Percentiles rank a stretch among this genome's conserved stretches.
Conservation (phyloP, 306 rosid genomes). For the Cicer pinnatifidum region DNA sequence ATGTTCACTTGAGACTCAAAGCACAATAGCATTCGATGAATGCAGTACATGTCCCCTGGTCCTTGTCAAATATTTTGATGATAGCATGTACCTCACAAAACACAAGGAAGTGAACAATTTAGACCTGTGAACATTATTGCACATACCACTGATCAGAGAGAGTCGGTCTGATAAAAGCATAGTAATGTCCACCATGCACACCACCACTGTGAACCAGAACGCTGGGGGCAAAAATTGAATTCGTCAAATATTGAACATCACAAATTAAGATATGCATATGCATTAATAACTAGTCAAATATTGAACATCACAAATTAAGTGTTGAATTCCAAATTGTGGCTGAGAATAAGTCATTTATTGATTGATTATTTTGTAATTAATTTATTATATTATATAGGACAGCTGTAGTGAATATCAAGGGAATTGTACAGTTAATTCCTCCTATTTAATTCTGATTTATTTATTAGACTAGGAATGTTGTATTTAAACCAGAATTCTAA, state of each 20-base stretch:
- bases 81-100: constrained; percentile 29
- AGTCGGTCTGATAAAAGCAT: constrained; percentile 97
- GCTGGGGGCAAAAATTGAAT: constrained; percentile 53
- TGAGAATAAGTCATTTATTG: too few species aligned
- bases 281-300: constrained; percentile 36
- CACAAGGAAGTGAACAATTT: constrained; percentile 23
- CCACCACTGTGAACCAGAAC: constrained; percentile 99
- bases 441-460: too few species aligned
- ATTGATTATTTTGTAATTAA: too few species aligned
- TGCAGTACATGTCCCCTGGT: constrained; percentile 8
- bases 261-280: constrained; percentile 2
- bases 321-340: too few species aligned
- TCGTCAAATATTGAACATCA: constrained; percentile 37
- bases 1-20: constrained; percentile 31
- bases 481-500: too few species aligned
- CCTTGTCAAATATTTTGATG: constrained; percentile 26
- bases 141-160: constrained; percentile 91
- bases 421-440: too few species aligned
- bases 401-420: too few species aligned
- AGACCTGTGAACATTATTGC: constrained; percentile 23
- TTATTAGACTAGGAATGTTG: too few species aligned
- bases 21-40: constrained; percentile 17
- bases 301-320: constrained; percentile 5
- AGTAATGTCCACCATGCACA: constrained; percentile 98
- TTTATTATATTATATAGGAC: too few species aligned